Conservation (phyloP, 2,329 filamentous ascomycete genomes). For the Curvularia verruculosa region DNA sequence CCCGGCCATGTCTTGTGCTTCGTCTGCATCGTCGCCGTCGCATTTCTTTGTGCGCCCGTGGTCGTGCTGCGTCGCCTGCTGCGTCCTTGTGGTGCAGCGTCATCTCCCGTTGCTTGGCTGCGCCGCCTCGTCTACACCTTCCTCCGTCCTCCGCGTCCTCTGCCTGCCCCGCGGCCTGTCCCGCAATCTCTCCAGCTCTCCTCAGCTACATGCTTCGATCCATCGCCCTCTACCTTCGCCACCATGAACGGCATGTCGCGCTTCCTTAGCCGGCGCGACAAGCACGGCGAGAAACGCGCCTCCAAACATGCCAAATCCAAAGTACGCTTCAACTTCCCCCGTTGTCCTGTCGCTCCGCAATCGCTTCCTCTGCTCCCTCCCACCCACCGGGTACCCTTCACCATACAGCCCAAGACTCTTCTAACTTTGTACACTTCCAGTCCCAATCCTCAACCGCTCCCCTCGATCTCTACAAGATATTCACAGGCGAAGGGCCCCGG, state of each 20-base stretch:
- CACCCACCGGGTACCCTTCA: conserved; percentile 2
- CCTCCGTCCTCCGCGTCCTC: conserved; percentile 21
- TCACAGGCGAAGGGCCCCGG: conserved; percentile 62
- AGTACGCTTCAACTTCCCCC: conserved; percentile 37
- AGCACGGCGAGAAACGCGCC: conserved; percentile 49
- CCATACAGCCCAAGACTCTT: conserved; percentile 12
- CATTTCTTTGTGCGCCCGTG: conserved; percentile 6
- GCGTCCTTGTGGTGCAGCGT: background rate
- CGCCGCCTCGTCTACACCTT: conserved; percentile 18
- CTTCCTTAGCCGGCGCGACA: conserved; percentile 74
- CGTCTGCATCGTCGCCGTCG: background rate
- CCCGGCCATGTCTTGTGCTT: conserved; percentile 1
- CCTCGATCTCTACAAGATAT: conserved; percentile 66
- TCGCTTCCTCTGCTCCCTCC: conserved; percentile 13
- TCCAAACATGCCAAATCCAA: conserved; percentile 42
- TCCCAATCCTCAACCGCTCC: conserved; percentile 31
- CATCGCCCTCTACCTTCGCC: conserved; percentile 14
- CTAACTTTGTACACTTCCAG: conserved; percentile 40
- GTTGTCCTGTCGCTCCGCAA: conserved; percentile 14
- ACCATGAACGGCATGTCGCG: conserved; percentile 63
- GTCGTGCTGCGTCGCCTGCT: conserved; percentile 5
- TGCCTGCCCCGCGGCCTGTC: conserved; percentile 15
- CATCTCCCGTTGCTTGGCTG: conserved; percentile 7
- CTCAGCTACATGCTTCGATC: conserved; percentile 24
- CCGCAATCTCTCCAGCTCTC: background rate